A percentile compares a stretch with the other conserved stretches of the same genome.
These are phyloP conservation scores for Davidsoniella australis DNA, from an alignment of 2,329 filamentous ascomycete species.

Conservation along the genomic window DNA sequence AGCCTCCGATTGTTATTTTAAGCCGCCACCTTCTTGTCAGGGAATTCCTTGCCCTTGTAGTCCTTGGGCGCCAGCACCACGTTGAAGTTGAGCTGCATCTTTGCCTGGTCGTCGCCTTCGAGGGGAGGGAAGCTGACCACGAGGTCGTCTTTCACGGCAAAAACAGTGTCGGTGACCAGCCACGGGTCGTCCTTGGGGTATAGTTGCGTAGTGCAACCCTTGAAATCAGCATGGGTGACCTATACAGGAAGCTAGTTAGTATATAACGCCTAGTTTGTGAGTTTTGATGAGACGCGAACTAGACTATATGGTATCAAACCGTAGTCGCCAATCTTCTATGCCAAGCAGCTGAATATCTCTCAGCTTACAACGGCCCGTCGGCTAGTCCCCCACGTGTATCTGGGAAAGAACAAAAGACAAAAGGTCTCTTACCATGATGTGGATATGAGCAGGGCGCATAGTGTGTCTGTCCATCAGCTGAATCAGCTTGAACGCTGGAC, in stretches of 20 bases:
- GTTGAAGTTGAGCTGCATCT: constrained; percentile 26
- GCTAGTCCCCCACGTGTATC: too few species aligned
- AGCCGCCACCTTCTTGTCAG: constrained; percentile 1
- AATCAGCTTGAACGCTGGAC: constrained; percentile 26
- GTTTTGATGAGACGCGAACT: too few species aligned
- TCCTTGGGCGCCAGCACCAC: constrained; percentile 27
- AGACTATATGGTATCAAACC: neutral
- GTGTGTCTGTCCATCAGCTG: constrained; percentile 30
- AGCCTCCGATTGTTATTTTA: neutral
- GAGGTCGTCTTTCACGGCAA: constrained; percentile 36
- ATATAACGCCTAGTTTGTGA: too few species aligned
- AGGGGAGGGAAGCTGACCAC: constrained; percentile 32
- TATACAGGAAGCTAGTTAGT: too few species aligned
- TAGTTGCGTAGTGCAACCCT: constrained; percentile 57
- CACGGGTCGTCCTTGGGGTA: constrained; percentile 55
- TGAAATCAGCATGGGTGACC: constrained; percentile 46
- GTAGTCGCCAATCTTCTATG: too few species aligned
- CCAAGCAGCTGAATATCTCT: too few species aligned
- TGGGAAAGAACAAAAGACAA: neutral
- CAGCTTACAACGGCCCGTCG: too few species aligned
- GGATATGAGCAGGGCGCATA: constrained; percentile 33
- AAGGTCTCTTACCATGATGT: constrained; percentile 27
- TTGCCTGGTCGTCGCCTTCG: constrained; percentile 20
- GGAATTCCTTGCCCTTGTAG: constrained; percentile 21
- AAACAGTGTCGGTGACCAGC: constrained; percentile 30